phyloP scores from a whole-genome alignment of 352 stramenopile genomes.

The Phytophthora niederhauseri region DNA sequence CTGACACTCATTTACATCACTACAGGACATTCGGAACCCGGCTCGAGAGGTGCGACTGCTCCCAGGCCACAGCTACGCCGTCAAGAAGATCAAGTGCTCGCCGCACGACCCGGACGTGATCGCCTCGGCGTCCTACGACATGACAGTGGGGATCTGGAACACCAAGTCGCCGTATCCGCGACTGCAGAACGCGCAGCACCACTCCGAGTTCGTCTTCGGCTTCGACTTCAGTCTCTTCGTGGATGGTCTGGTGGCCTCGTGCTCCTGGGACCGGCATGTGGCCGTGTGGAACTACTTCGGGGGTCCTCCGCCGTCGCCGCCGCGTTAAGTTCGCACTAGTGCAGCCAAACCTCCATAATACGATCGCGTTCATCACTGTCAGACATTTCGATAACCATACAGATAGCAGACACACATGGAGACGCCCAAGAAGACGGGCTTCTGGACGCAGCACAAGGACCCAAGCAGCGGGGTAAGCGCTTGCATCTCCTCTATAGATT shows the following conservation, averaged over 20 bases:
- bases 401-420: conserved; percentile 33
- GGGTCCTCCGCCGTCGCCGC: conserved; percentile 50
- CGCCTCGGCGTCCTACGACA: conserved; percentile 90
- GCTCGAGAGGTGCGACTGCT: conserved; percentile 70
- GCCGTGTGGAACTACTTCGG: conserved; percentile 84
- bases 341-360: conserved; percentile 1
- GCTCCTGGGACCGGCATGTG: conserved; percentile 84
- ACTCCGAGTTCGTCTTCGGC: conserved; percentile 90
- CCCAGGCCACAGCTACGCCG: conserved; percentile 80
- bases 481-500: conserved; percentile 11
- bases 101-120: conserved; percentile 84
- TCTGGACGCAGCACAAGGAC: conserved; percentile 82
- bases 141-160: conserved; percentile 91
- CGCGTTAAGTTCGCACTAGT: conserved; percentile 31
- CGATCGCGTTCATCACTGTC: conserved; percentile 2
- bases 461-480: conserved; percentile 50
- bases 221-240: conserved; percentile 88
- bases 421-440: conserved; percentile 54
- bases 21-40: conserved; percentile 82
- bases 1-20: conserved; percentile 1
- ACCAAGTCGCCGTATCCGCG: conserved; percentile 77
- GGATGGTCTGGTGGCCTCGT: conserved; percentile 75
- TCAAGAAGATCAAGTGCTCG: conserved; percentile 87
- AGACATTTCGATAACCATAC: background rate
- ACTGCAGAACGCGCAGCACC: conserved; percentile 76